Base-by-base conservation (phyloP, 2,329 filamentous ascomycete genomes). In the Hymenoscyphus occultus region DNA sequence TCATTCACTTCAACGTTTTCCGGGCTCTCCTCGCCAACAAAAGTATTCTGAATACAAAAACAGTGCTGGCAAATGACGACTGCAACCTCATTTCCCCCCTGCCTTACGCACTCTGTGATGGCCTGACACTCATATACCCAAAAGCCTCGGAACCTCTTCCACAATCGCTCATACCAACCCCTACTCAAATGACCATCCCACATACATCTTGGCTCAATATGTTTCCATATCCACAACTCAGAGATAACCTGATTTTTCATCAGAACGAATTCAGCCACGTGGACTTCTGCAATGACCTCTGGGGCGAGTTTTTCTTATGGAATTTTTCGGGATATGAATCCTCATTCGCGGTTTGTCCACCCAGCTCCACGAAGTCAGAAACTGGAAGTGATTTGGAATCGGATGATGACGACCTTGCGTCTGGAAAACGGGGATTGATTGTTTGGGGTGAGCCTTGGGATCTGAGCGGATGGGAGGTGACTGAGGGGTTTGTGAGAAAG, bases 1-100 rank as follows among this genome's bases (percentile, higher is more conserved):
- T 72, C 48, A 69, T 71, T 31, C 68, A 72, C 54, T 64, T 67
- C 56, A 72, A 72, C 48, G 67, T 70, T 31, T 69, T 66, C 54
- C 67, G 69, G 1, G 70, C 63, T 16, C 61, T 71, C 5, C 64
- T 67, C 32, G 61, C 61, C 19, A 71, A 70, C 58, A 72, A 72
- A 62, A 31, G 35, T 16, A 12, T 71, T 12, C 57, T 72, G 2
- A 62, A 40, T 19, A 39, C 10, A 39, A 40, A 60, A 45, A 66
- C 68, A 10, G 40, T 40, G 31, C 59, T 61, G 9, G 40, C 48
- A 4, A 58, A 59, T 39, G 42, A 42, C 2, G 54, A 60, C 7
- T 16, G 57, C 16, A 32, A 40, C 6, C 42, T 62, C 3, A 28
- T 59, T 22, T 12, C 57, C 6, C 45, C 61, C 2, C 45, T 42